Evolutionary conservation across 2,329 filamentous ascomycete genomes (phyloP).

Genomic region (Ophiostoma montium): DNA sequence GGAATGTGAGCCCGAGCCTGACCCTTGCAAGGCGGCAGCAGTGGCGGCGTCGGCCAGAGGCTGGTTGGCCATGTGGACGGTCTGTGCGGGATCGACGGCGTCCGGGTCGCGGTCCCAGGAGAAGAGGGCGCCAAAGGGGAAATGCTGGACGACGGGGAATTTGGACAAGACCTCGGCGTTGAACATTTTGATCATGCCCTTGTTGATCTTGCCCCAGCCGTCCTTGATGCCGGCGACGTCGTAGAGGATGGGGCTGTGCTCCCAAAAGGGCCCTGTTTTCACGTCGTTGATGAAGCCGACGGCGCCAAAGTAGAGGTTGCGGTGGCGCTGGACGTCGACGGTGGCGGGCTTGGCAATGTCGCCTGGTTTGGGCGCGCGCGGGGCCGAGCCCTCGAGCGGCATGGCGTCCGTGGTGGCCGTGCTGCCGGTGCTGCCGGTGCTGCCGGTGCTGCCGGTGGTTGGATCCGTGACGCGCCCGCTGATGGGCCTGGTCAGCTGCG

Average conservation of each 20-base stretch:
- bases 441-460: conserved; percentile 23
- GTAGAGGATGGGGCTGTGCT: conserved; percentile 85
- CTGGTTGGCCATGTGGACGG: conserved; percentile 45
- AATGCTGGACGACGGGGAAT: conserved; percentile 97
- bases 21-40: neutral
- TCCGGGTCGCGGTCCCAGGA: conserved; percentile 57
- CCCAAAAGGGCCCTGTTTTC: conserved; percentile 93
- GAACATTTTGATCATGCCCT: conserved; percentile 99
- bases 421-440: conserved; percentile 23
- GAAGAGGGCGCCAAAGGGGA: conserved; percentile 69
- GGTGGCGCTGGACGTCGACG: conserved; percentile 49
- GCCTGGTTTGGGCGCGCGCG: conserved; percentile 54
- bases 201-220: conserved; percentile 99
- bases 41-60: conserved; percentile 19
- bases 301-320: conserved; percentile 86
- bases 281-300: conserved; percentile 97
- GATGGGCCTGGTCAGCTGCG: conserved; percentile 72
- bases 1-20: too few species aligned
- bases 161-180: conserved; percentile 92
- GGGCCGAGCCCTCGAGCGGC: conserved; percentile 65
- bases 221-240: conserved; percentile 84
- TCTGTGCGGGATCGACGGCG: conserved; percentile 33
- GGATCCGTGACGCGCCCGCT: too few species aligned
- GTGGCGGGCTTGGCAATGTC: conserved; percentile 51
- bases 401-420: conserved; percentile 38